Percentiles rank a stretch among this genome's conserved stretches.
These are phyloP conservation scores for Phaeotremella skinneri DNA, from an alignment of 768 basidiomycete species.

Conservation along the genomic window DNA sequence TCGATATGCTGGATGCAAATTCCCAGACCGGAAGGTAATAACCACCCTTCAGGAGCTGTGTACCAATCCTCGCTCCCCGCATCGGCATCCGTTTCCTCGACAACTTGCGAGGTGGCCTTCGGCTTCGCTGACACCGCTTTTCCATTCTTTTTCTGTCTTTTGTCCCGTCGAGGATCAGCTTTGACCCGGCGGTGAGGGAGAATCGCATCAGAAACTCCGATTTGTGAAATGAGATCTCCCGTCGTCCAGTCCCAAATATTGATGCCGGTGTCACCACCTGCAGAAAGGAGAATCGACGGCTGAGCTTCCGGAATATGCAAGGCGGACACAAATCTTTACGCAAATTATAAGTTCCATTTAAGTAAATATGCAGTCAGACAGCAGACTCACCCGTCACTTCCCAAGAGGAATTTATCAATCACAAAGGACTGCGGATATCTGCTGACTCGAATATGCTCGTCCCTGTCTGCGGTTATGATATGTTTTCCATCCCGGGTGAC, in stretches of 20 bases:
- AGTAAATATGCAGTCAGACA: background rate
- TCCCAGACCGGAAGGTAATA: constrained; percentile 44
- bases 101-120: constrained; percentile 28
- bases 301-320: constrained; percentile 62
- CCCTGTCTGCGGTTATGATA: constrained; percentile 86
- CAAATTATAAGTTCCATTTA: background rate
- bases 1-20: constrained; percentile 47
- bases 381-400: constrained; percentile 64
- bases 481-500: constrained; percentile 64
- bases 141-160: constrained; percentile 27
- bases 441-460: constrained; percentile 91
- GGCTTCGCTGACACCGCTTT: constrained; percentile 8
- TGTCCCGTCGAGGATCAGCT: constrained; percentile 41
- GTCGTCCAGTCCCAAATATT: constrained; percentile 47
- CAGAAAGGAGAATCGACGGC: constrained; percentile 64
- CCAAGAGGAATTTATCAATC: constrained; percentile 79
- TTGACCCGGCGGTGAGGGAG: constrained; percentile 54
- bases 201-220: constrained; percentile 56
- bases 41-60: constrained; percentile 37
- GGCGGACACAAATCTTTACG: constrained; percentile 74
- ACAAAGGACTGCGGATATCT: constrained; percentile 81
- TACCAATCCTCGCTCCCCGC: constrained; percentile 32
- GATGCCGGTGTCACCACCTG: constrained; percentile 83
- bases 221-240: constrained; percentile 59
- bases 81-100: constrained; percentile 28